Evolutionary conservation across 1,284 basidiomycete species (phyloP), one percentile per base, ranked within the genome.

Genomic region (Ganoderma meredithae): DNA sequence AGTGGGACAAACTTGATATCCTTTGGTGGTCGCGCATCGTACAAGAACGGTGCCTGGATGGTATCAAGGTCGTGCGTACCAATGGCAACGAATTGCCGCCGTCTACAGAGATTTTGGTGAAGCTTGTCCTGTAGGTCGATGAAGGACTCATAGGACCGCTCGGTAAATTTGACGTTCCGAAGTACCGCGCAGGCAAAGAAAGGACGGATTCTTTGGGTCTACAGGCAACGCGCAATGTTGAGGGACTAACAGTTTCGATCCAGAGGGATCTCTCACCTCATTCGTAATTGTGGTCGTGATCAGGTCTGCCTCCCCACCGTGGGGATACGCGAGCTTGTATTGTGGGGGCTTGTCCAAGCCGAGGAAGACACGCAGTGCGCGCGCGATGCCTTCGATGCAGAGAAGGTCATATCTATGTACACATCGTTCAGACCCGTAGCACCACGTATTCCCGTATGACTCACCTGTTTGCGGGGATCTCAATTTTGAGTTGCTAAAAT

Each of bases 51-150:
- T 7, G 89, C 85, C 73, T 90, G 84, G 69, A 99, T 84, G 0
- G 94, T 96, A 80, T 98, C 96, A 55, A 99, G 83, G 82, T 99
- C 98, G 76, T 99, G 98, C 2, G 98, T 99, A 67, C 98, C 98
- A 74, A 99, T 98, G 22, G 98, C 91, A 47, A 98, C 98, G 53
- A 99, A 89, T 75, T 94, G 95, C 67, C 98, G 86, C 73, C 94
- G 86, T 64, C 98, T 86, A 75, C 95, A 97, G 58, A 99, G 87
- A 80, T 99, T 99, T 77, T 97, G 94, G 79, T 99, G 98, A 56
- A 99, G 86, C 82, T 99, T 99, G 81, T 99, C 98, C 82, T 99
- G 98, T 22, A 98, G 84, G 78, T 99, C 98, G 77, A 99, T 98
- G 88, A 99, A 99, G 71, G 95, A 97, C 49, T 94, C 94, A 79